Base-by-base conservation (phyloP, 257 asterid species). In the Nicotiana noctiflora region DNA sequence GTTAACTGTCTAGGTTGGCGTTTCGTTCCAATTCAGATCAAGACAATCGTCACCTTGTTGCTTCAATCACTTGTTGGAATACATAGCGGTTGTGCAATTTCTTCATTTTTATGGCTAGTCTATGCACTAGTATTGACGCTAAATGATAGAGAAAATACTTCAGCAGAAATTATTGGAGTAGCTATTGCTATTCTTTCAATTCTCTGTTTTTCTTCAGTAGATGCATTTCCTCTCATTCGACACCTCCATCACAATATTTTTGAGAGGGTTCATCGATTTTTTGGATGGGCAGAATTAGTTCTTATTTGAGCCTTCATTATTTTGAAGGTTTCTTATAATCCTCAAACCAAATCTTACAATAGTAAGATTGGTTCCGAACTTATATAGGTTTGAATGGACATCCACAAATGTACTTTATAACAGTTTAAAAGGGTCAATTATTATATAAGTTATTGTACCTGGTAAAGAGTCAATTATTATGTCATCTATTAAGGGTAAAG, bases 231-330 rank as follows among this genome's bases (percentile, higher is more conserved):
- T 1, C 92, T 25, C 6, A 83, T 92, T 80, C 97, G 97, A 52
- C 95, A 92, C 84, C 97, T 92, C 82, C 97, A 92, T 75, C 97
- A 91, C 84, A 92, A 92, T 81, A 86, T 90, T 6, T 92, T 92
- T 78, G 95, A 92, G 67, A 87, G 95, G 31, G 86, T 91, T 70
- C 97, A 92, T 75, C 89, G 94, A 4, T 86, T 92, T 10, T 83
- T 93, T 0, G 97, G 97, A 0, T 91, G 95, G 97, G 21, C 82
- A 25, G 87, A 94, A 2, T 85, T 92, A 0, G 84, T 92, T 12
- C 84, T 92, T 29, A 1, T 25, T 25, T 25, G 27, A 1, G 27
- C 27, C 27, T 25, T 25, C 27, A 25, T 25, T 25, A 25, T 25
- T 25, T 25, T 25, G 27, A 25, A 25, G 1, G 27, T 25, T 25